A percentile compares a stretch with the other conserved stretches of the same genome.
These are phyloP conservation scores for Hortaea werneckii DNA, from an alignment of 2,329 filamentous ascomycete species.

Conservation along the genomic window DNA sequence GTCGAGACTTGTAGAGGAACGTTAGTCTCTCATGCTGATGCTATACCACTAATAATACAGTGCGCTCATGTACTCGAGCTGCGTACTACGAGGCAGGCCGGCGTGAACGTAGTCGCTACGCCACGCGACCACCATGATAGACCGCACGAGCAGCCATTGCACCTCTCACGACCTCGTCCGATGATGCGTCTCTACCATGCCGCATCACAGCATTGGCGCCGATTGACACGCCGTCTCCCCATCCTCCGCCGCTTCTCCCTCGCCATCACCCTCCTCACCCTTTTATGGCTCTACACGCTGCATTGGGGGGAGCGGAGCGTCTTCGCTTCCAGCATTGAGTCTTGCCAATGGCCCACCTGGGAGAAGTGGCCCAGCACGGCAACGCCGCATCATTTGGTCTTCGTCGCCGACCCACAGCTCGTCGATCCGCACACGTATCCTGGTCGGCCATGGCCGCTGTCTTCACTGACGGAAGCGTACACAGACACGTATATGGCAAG, in stretches of 20 bases:
- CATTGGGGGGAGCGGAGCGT: slow-evolving; percentile 78
- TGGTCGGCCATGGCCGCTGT: slow-evolving; percentile 65
- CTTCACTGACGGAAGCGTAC: slow-evolving; percentile 55
- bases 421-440: slow-evolving; percentile 94
- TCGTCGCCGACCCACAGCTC: slow-evolving; percentile 84
- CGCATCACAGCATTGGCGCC: slow-evolving; percentile 9
- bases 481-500: slow-evolving; percentile 86
- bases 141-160: not conserved
- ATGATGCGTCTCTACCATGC: slow-evolving; percentile 14
- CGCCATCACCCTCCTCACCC: slow-evolving; percentile 10
- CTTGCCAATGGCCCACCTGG: slow-evolving; percentile 78
- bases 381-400: slow-evolving; percentile 70
- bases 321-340: slow-evolving; percentile 59
- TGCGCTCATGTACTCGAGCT: too few species aligned
- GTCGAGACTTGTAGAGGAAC: too few species aligned
- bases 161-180: not conserved
- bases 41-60: not conserved
- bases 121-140: not conserved
- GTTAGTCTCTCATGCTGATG: not conserved
- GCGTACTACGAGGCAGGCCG: too few species aligned
- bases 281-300: slow-evolving; percentile 64
- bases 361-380: slow-evolving; percentile 79
- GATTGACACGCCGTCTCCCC: slow-evolving; percentile 14
- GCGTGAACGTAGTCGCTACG: too few species aligned
- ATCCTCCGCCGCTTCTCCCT: slow-evolving; percentile 16